Conservation (phyloP, 2,329 filamentous ascomycete genomes). For the Sarocladiaceae sp. region DNA sequence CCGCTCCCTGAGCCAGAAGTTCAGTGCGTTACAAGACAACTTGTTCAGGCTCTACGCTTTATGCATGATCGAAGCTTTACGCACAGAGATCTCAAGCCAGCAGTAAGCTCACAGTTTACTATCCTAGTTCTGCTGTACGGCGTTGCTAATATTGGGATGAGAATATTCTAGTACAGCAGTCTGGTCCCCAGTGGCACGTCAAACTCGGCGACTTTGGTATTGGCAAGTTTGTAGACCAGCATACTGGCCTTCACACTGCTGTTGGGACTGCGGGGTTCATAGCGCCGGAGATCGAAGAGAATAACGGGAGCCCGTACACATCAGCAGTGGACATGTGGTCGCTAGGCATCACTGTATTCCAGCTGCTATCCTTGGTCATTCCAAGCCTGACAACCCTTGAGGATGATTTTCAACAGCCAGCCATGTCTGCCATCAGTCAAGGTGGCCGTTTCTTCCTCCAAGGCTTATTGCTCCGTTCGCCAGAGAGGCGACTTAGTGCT, state of each 20-base stretch:
- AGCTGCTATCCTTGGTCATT: too few species aligned
- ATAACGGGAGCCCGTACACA: neutral
- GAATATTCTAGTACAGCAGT: slow-evolving; percentile 17
- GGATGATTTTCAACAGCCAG: too few species aligned
- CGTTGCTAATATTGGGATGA: neutral
- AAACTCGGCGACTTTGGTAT: slow-evolving; percentile 15
- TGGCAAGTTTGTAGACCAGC: neutral
- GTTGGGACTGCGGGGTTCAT: neutral
- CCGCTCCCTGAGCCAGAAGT: slow-evolving; percentile 10
- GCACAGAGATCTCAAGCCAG: slow-evolving; percentile 17
- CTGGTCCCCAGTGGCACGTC: slow-evolving; percentile 15
- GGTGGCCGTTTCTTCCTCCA: too few species aligned
- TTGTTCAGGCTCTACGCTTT: slow-evolving; percentile 14
- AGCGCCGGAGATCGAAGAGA: neutral
- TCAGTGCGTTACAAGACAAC: slow-evolving; percentile 11
- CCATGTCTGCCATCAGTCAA: too few species aligned
- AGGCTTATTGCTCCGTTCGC: too few species aligned
- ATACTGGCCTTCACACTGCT: neutral
- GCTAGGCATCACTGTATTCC: too few species aligned
- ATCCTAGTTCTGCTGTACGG: neutral
- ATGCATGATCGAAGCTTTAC: slow-evolving; percentile 17
- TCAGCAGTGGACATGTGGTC: slow-evolving; percentile 6
- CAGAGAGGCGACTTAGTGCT: too few species aligned
- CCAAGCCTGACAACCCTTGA: too few species aligned
- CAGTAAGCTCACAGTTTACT: neutral